These are phyloP conservation scores for Zygosaccharomyces pseudobailii DNA, from an alignment of 1,139 yeast genomes.

Conservation along the genomic window DNA sequence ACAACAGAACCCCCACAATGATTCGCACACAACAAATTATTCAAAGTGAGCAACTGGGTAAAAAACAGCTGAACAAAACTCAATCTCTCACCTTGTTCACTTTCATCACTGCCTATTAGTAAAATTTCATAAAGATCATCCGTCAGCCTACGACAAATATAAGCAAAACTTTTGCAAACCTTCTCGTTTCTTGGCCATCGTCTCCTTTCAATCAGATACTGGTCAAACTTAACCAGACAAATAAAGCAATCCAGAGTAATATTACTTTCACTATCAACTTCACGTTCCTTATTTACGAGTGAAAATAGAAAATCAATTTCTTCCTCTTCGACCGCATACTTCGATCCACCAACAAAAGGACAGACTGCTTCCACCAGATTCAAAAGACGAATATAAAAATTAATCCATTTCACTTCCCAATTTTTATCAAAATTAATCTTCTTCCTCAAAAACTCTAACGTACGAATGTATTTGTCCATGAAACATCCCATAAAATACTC, in stretches of 20 bases:
- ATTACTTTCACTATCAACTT: background rate
- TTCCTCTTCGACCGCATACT: conserved; percentile 3
- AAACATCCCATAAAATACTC: conserved; percentile 16
- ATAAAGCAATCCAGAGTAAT: conserved; percentile 6
- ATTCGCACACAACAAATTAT: conserved; percentile 8
- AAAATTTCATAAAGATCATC: background rate
- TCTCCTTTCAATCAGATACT: conserved; percentile 7
- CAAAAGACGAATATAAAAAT: conserved; percentile 16
- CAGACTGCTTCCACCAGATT: conserved; percentile 11
- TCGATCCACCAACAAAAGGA: background rate
- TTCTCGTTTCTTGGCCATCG: conserved; percentile 2
- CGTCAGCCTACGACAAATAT: conserved; percentile 3
- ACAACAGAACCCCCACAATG: background rate
- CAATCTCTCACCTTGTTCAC: conserved; percentile 1
- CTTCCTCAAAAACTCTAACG: conserved; percentile 18
- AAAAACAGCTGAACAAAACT: conserved; percentile 12
- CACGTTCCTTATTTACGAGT: background rate
- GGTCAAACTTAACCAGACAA: conserved; percentile 10
- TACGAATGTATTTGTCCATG: conserved; percentile 13
- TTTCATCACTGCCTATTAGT: background rate
- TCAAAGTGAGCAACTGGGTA: conserved; percentile 13
- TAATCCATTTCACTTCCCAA: conserved; percentile 22
- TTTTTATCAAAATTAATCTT: conserved; percentile 23
- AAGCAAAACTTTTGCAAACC: background rate
- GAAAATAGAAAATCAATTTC: conserved; percentile 4